Conservation (phyloP, 805 yeast genomes). For the Candida chauliodis region DNA sequence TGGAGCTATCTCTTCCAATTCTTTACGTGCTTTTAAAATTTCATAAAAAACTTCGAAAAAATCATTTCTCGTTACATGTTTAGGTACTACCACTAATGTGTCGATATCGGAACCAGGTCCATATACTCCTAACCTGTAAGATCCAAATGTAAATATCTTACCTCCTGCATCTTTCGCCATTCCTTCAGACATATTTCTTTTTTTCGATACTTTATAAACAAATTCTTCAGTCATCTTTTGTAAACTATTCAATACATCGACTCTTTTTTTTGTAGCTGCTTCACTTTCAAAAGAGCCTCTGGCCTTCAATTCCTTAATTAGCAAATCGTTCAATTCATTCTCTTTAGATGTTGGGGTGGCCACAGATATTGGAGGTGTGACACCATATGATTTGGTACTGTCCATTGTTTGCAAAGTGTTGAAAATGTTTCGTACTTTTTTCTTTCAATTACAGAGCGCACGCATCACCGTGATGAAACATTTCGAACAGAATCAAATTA, state of each 20-base stretch:
- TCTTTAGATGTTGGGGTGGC: constrained; percentile 84
- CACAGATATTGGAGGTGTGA: constrained; percentile 80
- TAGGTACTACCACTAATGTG: constrained; percentile 94
- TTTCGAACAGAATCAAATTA: no score
- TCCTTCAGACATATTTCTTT: constrained; percentile 92
- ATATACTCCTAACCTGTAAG: constrained; percentile 91
- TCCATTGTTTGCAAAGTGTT: background rate
- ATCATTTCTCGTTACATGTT: constrained; percentile 87
- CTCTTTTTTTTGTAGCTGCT: constrained; percentile 76
- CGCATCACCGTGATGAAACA: no score
- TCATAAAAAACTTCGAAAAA: constrained; percentile 79
- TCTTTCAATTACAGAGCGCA: background rate
- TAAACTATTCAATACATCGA: constrained; percentile 63
- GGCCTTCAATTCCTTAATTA: constrained; percentile 73
- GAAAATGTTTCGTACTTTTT: constrained; percentile 1
- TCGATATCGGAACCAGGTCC: constrained; percentile 99
- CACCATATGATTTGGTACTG: constrained; percentile 44
- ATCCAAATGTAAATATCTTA: constrained; percentile 93
- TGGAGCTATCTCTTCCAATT: constrained; percentile 83
- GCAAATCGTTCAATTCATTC: constrained; percentile 64
- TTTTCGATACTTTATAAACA: constrained; percentile 75
- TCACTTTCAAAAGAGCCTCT: constrained; percentile 91
- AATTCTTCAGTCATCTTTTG: constrained; percentile 78
- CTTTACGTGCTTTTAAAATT: constrained; percentile 68
- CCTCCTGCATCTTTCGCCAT: constrained; percentile 99